Percentiles rank a stretch among this genome's conserved stretches.
phyloP scores from a whole-genome alignment of 768 basidiomycete genomes.

The Mycena latifolia region DNA sequence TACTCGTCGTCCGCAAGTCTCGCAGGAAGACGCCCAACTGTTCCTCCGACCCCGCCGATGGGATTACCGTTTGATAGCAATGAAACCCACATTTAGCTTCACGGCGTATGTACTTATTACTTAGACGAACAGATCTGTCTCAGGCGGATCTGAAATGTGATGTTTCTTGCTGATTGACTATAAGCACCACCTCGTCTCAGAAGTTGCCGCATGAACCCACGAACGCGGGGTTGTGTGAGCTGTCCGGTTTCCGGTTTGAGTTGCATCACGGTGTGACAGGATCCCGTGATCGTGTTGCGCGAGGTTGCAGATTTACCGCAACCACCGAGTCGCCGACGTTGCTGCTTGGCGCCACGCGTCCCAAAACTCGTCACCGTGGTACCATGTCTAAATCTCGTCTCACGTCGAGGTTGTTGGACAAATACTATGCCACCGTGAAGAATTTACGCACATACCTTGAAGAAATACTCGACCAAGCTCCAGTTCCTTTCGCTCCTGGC shows the following conservation, averaged over 20 bases:
- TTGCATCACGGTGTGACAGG: neutral
- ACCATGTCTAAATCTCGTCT: conserved; percentile 16
- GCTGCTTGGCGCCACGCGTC: no score
- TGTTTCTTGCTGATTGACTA: conserved; percentile 23
- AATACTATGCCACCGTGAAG: conserved; percentile 58
- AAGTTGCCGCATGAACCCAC: conserved; percentile 16
- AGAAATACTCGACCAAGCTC: conserved; percentile 46
- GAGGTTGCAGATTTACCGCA: no score
- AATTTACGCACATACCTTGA: conserved; percentile 54
- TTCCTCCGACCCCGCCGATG: no score
- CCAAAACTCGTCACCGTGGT: no score
- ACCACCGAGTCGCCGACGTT: no score
- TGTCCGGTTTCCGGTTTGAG: neutral
- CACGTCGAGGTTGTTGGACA: conserved; percentile 47
- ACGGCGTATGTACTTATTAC: conserved; percentile 11
- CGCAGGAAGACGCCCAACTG: no score
- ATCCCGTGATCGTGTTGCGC: neutral
- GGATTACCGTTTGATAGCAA: neutral
- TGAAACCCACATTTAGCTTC: neutral
- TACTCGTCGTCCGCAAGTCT: no score
- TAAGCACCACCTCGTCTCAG: conserved; percentile 27
- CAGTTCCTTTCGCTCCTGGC: conserved; percentile 32
- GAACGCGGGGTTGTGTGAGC: neutral
- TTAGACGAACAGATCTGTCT: conserved; percentile 16
- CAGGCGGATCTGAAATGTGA: neutral